Percentiles rank a stretch among this genome's conserved stretches.
Evolutionary conservation across 257 asterid species (phyloP).

Genomic region (Scutellaria baicalensis): DNA sequence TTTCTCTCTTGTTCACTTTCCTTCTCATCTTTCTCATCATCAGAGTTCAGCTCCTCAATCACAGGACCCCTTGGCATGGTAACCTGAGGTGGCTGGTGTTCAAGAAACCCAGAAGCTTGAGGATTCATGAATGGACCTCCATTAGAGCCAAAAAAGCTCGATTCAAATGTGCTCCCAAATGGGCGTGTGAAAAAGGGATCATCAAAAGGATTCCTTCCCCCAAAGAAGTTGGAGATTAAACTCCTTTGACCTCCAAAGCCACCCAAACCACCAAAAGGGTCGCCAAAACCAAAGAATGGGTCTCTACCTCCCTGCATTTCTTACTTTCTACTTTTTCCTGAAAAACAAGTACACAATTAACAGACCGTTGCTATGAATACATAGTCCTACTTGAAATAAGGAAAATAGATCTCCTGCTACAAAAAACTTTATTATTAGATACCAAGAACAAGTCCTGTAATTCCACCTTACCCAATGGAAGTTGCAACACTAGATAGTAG

Average conservation of each 20-base stretch:
- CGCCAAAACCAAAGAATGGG: slow-evolving; percentile 66
- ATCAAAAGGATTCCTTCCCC: slow-evolving; percentile 82
- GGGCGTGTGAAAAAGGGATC: slow-evolving; percentile 79
- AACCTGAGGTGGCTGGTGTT: slow-evolving; percentile 38
- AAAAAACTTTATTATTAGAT: not conserved
- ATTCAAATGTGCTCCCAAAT: slow-evolving; percentile 46
- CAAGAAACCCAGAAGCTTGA: slow-evolving; percentile 39
- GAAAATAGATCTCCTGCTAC: not conserved
- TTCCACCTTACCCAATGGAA: not conserved
- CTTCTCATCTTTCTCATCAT: slow-evolving; percentile 56
- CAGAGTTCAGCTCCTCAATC: slow-evolving; percentile 88
- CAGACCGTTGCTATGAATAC: not conserved
- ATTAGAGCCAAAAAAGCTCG: slow-evolving; percentile 37
- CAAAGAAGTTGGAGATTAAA: slow-evolving; percentile 48
- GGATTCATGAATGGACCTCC: slow-evolving; percentile 35
- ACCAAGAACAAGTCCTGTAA: not conserved
- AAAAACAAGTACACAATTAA: slow-evolving; percentile 1
- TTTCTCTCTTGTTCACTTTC: slow-evolving; percentile 26
- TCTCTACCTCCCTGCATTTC: slow-evolving; percentile 81
- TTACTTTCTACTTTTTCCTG: slow-evolving; percentile 16
- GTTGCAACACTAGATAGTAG: not conserved
- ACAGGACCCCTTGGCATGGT: slow-evolving; percentile 55
- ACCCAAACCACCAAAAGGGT: slow-evolving; percentile 45
- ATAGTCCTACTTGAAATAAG: not conserved
- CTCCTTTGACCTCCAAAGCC: slow-evolving; percentile 55